A percentile compares a stretch with the other conserved stretches of the same genome.
phyloP scores from a whole-genome alignment of 805 yeast species.

The Brettanomyces sp. region DNA sequence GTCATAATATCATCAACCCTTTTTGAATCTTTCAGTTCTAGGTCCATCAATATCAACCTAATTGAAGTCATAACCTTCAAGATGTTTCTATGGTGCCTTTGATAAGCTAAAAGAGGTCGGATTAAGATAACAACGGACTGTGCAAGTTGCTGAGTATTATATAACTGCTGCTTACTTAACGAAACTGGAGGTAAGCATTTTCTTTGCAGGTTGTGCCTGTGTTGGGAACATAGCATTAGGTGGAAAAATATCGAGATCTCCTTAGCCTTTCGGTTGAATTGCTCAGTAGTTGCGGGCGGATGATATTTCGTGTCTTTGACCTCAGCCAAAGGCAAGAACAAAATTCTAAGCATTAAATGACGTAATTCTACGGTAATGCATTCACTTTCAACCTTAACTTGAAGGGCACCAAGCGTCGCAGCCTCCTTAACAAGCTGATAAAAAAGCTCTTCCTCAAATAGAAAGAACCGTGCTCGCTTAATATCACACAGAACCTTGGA shows the following conservation, averaged over 20 bases:
- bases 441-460: constrained; percentile 87
- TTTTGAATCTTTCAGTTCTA: constrained; percentile 10
- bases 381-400: constrained; percentile 56
- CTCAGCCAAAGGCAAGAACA: constrained; percentile 26
- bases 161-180: constrained; percentile 24
- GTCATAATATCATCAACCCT: constrained; percentile 8
- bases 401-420: constrained; percentile 52
- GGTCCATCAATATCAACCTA: constrained; percentile 8
- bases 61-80: constrained; percentile 24
- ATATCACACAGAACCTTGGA: constrained; percentile 42
- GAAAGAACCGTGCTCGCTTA: constrained; percentile 55
- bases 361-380: constrained; percentile 57
- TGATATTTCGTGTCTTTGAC: neutral
- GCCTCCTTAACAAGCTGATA: constrained; percentile 73
- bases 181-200: constrained; percentile 40
- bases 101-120: constrained; percentile 34
- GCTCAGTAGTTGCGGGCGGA: neutral
- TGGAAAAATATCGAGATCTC: constrained; percentile 44
- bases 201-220: constrained; percentile 33
- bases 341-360: constrained; percentile 64
- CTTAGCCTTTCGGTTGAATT: constrained; percentile 36
- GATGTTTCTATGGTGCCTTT: constrained; percentile 41
- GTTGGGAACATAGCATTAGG: constrained; percentile 53
- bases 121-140: neutral
- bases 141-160: neutral